Base-by-base conservation (phyloP, 129 eudicot genomes). In the Deinandra increscens region DNA sequence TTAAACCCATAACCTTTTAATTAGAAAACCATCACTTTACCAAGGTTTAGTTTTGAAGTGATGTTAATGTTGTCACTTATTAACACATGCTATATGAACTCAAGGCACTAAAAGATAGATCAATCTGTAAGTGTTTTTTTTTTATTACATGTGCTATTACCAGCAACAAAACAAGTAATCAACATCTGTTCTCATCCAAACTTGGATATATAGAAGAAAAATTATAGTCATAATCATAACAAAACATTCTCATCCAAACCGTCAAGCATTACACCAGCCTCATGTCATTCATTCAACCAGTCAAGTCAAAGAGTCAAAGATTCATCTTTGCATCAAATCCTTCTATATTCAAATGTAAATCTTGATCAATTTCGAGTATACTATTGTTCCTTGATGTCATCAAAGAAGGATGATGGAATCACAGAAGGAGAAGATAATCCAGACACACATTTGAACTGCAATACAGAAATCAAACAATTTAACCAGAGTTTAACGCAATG, bases 401-500 rank as follows among this genome's bases (percentile, higher is more conserved):
- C 78, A 70, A 86, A 90, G 62, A 71, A 84, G 3, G 74, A 72
- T 58, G 61, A 69, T 31, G 96, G 93, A 49, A 89, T 75, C 72
- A 73, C 81, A 7, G 58, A 46, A 60, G 82, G 85, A 23, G 88
- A 76, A 23, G 81, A 64, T 71, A 90, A 75, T 22, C 83, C 66
- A 0, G 91, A 80, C 23, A 84, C 97, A 13, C 80, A 84, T 68
- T 86, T 81, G 69, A 84, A 90, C 96, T 89, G 93, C 55, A 23
- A 41, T 39, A 68, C 18, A 20, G 4, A 79, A 69, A 46, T 39
- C 20, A 46, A 7, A 23, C 17, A 37, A 34, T 49, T 44, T 60
- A 18, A 33, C 31, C 63, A 73, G 55, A 50, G 37, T 4, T 49
- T 23, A 33, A 1, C 61, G 20, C 29, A 6, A 56, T 42, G 6